Conservation (phyloP, 768 basidiomycete genomes). For the Podaxis rugospora region DNA sequence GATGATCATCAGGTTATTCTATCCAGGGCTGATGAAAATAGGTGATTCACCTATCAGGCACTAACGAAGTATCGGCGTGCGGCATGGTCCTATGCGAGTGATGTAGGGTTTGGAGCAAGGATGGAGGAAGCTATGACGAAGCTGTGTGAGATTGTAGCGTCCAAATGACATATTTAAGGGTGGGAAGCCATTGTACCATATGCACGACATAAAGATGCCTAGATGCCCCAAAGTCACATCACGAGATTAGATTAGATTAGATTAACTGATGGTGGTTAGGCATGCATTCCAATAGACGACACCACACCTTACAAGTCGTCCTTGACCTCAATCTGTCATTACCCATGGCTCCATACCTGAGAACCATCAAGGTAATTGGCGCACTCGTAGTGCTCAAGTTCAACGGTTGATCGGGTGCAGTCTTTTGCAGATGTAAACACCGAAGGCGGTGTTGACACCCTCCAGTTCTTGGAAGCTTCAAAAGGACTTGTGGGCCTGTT, state of each 20-base stretch:
- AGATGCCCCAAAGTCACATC: not conserved
- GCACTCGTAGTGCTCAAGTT: not conserved
- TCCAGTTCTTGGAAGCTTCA: slow-evolving; percentile 82
- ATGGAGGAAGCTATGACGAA: not conserved
- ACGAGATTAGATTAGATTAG: slow-evolving; percentile 24
- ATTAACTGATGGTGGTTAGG: slow-evolving; percentile 11
- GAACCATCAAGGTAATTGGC: slow-evolving; percentile 57
- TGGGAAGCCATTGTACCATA: not conserved
- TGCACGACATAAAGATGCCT: not conserved
- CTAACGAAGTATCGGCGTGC: slow-evolving; percentile 75
- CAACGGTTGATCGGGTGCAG: slow-evolving; percentile 35
- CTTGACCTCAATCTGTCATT: slow-evolving; percentile 11
- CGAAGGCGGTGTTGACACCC: slow-evolving; percentile 84
- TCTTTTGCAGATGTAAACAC: slow-evolving; percentile 93
- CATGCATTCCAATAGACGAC: no score
- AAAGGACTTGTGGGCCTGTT: slow-evolving; percentile 88
- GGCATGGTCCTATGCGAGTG: slow-evolving; percentile 46
- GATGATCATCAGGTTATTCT: not conserved
- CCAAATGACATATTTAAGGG: not conserved
- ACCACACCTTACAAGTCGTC: not conserved
- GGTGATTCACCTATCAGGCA: slow-evolving; percentile 48
- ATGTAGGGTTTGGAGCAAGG: not conserved
- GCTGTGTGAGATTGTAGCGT: not conserved
- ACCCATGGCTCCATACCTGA: slow-evolving; percentile 72
- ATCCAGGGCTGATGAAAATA: not conserved